Evolutionary conservation across 257 asterid species (phyloP), one percentile per base, ranked within the genome.

Genomic region (Ilex asprella): DNA sequence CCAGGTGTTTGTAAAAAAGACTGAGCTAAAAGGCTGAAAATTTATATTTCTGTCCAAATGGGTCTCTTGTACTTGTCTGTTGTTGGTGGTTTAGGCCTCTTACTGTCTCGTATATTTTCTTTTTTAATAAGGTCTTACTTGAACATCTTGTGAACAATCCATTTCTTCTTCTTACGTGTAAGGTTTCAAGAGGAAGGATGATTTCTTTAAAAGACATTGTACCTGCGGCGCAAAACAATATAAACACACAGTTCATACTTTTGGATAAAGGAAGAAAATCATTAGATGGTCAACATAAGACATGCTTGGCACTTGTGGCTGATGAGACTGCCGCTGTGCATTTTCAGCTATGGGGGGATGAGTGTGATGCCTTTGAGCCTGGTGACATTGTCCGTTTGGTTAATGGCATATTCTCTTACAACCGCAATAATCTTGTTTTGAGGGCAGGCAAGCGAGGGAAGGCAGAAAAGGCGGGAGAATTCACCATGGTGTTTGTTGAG

Each of bases 281-380:
- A 27, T 0, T 73, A 10, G 86, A 85, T 67, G 85, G 81, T 12
- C 86, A 78, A 12, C 54, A 54, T 51, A 81, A 66, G 75, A 69
- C 77, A 16, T 74, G 90, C 60, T 72, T 84, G 59, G 83, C 88
- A 2, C 76, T 85, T 65, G 96, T 74, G 60, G 96, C 95, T 1
- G 95, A 85, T 58, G 94, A 91, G 74, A 87, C 89, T 0, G 98
- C 96, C 21, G 86, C 96, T 0, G 91, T 88, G 47, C 96, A 91
- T 79, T 82, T 91, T 62, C 85, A 88, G 75, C 63, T 84, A 29
- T 84, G 92, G 88, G 91, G 88, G 2, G 92, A 78, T 29, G 90
- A 91, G 73, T 86, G 96, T 61, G 84, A 83, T 3, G 82, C 80
- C 0, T 82, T 88, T 39, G 76, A 80, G 66, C 68, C 83, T 0